Conservation (phyloP, 2,329 filamentous ascomycete genomes). For the Penicillium paneum region DNA sequence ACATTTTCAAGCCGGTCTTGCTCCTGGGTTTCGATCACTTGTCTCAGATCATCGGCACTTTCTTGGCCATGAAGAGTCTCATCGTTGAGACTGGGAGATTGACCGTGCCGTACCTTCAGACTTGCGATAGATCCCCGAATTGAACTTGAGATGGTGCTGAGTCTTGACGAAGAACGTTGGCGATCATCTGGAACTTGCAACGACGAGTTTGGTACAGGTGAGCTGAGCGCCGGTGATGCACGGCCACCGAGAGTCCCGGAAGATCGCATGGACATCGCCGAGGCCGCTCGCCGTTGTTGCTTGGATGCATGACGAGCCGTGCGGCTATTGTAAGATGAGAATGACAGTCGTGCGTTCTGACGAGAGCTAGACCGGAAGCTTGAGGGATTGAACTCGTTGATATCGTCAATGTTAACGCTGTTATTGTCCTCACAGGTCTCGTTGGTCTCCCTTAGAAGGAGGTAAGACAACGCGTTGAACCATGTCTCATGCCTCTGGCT, state of each 20-base stretch:
- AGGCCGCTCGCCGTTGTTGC: conserved; percentile 36
- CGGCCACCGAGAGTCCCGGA: conserved; percentile 35
- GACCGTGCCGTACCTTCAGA: conserved; percentile 43
- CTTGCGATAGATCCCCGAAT: conserved; percentile 52
- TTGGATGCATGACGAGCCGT: conserved; percentile 66
- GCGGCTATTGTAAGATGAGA: conserved; percentile 78
- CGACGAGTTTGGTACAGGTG: conserved; percentile 32
- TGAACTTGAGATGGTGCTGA: conserved; percentile 47
- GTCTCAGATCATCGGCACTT: conserved; percentile 77
- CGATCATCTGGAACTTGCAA: conserved; percentile 36
- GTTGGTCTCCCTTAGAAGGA: conserved; percentile 71
- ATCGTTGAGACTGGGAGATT: conserved; percentile 38
- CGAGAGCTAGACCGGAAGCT: conserved; percentile 54
- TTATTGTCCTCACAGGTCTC: conserved; percentile 57
- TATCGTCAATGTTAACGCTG: conserved; percentile 58
- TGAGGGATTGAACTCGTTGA: conserved; percentile 83
- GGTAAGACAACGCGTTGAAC: conserved; percentile 95
- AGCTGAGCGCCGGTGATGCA: conserved; percentile 36
- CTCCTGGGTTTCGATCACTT: conserved; percentile 66
- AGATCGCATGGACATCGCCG: conserved; percentile 39
- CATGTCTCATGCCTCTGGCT: conserved; percentile 95
- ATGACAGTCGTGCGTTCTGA: conserved; percentile 57
- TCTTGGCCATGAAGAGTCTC: conserved; percentile 54
- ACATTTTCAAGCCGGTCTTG: conserved; percentile 87
- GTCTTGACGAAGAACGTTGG: conserved; percentile 46